Evolutionary conservation across 1,284 basidiomycete species (phyloP), one percentile per base, ranked within the genome.

Genomic region (Pascua sp.): DNA sequence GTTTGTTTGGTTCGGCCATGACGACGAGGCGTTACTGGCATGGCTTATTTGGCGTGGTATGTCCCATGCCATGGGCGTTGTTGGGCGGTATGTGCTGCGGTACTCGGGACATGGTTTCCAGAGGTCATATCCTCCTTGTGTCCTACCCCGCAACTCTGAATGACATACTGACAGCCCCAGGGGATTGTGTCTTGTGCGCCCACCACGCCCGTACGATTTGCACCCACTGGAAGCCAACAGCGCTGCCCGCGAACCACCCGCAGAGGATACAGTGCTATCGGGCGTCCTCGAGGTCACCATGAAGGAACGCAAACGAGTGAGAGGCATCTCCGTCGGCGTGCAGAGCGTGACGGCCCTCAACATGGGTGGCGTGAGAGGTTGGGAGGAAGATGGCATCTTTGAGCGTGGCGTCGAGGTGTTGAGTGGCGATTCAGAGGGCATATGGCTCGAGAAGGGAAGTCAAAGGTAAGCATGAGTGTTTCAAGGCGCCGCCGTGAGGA

Each of bases 361-460:
- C 47, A 69, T 75, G 68, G 69, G 70, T 4, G 42, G 36, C 2
- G 11, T 47, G 12, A 55, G 73, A 16, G 67, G 66, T 1, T 75
- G 73, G 73, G 73, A 75, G 50, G 72, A 74, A 24, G 73, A 75
- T 49, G 73, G 72, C 17, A 66, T 75, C 17, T 74, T 75, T 59
- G 73, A 73, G 51, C 53, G 71, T 36, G 72, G 69, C 11, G 69
- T 75, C 2, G 71, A 73, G 57, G 59, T 75, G 10, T 49, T 69
- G 10, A 54, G 61, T 37, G 68, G 67, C n/a, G 55, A 54, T 16
- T 57, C 57, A n/a, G 71, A 73, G 8, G 72, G 71, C 1, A 72
- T 75, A 18, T 75, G 72, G 72, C 59, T 75, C 11, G 71, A 75
- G 48, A 69, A 75, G 60, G 69, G 69, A 2, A 59, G 53, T 24